phyloP scores from a whole-genome alignment of 805 yeast genomes.

The Candida germanica region DNA sequence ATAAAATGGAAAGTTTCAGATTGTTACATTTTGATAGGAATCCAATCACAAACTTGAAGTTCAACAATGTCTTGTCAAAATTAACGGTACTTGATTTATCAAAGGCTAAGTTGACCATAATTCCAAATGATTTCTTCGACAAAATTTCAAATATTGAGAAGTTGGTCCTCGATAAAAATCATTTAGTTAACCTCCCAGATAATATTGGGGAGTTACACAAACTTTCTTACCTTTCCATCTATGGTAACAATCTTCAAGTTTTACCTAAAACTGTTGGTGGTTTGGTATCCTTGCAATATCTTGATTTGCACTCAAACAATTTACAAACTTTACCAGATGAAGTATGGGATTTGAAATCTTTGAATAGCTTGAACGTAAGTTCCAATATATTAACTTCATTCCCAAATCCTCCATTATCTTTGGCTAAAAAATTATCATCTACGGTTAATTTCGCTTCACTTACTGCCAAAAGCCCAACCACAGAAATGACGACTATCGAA shows the following conservation, averaged over 20 bases:
- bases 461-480: background rate
- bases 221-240: conserved; percentile 65
- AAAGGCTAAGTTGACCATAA: conserved; percentile 75
- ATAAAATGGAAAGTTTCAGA: conserved; percentile 58
- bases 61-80: conserved; percentile 51
- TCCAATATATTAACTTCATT: conserved; percentile 65
- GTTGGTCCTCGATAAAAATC: conserved; percentile 76
- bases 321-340: conserved; percentile 65
- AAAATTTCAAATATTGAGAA: conserved; percentile 67
- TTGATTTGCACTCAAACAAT: conserved; percentile 85
- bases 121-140: conserved; percentile 62
- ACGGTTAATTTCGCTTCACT: conserved; percentile 20
- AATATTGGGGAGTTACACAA: conserved; percentile 58
- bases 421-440: conserved; percentile 31
- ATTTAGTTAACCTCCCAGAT: conserved; percentile 70
- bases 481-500: conserved; percentile 4
- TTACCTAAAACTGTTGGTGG: conserved; percentile 66
- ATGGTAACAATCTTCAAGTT: conserved; percentile 68
- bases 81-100: conserved; percentile 73
- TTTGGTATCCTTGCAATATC: conserved; percentile 54
- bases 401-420: conserved; percentile 47
- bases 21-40: conserved; percentile 74
- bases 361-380: conserved; percentile 63
- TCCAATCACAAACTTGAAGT: conserved; percentile 71
- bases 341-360: conserved; percentile 58